Evolutionary conservation across 768 basidiomycete genomes (phyloP).

Genomic region (Agaricus sinodeliciosus): DNA sequence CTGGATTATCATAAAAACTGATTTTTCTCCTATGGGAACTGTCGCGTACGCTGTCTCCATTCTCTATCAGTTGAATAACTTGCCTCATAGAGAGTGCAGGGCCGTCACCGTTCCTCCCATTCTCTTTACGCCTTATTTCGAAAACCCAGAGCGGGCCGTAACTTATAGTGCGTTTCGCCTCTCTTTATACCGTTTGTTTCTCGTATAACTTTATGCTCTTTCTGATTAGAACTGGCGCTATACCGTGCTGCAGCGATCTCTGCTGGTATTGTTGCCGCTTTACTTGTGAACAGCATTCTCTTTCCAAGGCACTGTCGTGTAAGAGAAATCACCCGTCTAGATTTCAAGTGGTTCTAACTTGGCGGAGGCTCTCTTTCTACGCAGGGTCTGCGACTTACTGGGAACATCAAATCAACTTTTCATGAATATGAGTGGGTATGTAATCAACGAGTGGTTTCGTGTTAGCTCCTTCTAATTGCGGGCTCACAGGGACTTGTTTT

Average conservation of each 20-base stretch:
- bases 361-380: slow-evolving; percentile 34
- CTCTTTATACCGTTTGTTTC: neutral
- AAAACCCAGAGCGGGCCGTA: neutral
- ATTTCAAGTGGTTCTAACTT: neutral
- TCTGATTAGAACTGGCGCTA: slow-evolving; percentile 28
- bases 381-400: slow-evolving; percentile 29
- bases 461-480: neutral
- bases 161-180: neutral
- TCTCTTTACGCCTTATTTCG: neutral
- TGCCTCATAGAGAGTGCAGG: neutral
- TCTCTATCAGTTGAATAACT: neutral
- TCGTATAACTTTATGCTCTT: neutral
- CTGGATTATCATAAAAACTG: slow-evolving; percentile 35
- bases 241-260: slow-evolving; percentile 35
- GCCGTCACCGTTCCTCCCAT: slow-evolving; percentile 1
- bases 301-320: slow-evolving; percentile 44
- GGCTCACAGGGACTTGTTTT: slow-evolving; percentile 27
- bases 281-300: slow-evolving; percentile 35
- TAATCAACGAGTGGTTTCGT: neutral
- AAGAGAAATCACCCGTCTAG: slow-evolving; percentile 1
- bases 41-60: slow-evolving; percentile 29
- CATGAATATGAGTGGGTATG: slow-evolving; percentile 34
- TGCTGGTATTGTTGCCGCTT: slow-evolving; percentile 37
- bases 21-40: slow-evolving; percentile 32
- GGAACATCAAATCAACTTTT: slow-evolving; percentile 37